Conservation (phyloP, 2,329 filamentous ascomycete genomes). For the Aspergillus uvarum region DNA sequence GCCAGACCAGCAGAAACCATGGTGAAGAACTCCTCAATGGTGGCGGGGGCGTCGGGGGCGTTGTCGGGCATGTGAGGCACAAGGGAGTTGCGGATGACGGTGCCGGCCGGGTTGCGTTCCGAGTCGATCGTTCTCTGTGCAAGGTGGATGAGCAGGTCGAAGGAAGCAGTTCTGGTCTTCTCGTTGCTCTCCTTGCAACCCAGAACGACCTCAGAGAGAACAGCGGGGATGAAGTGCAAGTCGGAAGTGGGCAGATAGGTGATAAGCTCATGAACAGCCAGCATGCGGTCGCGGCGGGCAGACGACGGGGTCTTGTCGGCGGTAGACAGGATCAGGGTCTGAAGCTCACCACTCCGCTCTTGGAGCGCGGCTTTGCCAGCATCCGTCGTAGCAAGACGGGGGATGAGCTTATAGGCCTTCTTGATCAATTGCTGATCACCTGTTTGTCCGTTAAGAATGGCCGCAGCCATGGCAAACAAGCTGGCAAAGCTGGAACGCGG, state of each 20-base stretch:
- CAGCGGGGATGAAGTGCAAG: conserved; percentile 88
- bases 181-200: conserved; percentile 98
- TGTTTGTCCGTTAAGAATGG: conserved; percentile 69
- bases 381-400: conserved; percentile 79
- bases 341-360: conserved; percentile 75
- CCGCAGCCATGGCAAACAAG: conserved; percentile 81
- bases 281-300: conserved; percentile 79
- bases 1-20: conserved; percentile 97
- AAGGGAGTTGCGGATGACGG: conserved; percentile 82
- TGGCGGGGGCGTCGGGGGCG: conserved; percentile 73
- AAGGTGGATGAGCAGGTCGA: conserved; percentile 85
- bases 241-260: conserved; percentile 73
- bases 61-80: conserved; percentile 83
- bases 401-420: conserved; percentile 98
- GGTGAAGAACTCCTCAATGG: conserved; percentile 92
- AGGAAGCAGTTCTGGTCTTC: conserved; percentile 83
- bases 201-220: conserved; percentile 92
- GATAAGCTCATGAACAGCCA: conserved; percentile 77
- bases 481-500: conserved; percentile 80
- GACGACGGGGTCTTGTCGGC: conserved; percentile 84
- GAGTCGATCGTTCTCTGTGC: conserved; percentile 77
- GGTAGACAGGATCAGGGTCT: conserved; percentile 74
- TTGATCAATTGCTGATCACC: conserved; percentile 89
- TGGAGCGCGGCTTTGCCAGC: conserved; percentile 72
- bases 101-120: conserved; percentile 51